A percentile compares a stretch with the other conserved stretches of the same genome.
Conservation (phyloP, 2,329 filamentous ascomycete genomes). For the Aspergillus novofumigatus region DNA sequence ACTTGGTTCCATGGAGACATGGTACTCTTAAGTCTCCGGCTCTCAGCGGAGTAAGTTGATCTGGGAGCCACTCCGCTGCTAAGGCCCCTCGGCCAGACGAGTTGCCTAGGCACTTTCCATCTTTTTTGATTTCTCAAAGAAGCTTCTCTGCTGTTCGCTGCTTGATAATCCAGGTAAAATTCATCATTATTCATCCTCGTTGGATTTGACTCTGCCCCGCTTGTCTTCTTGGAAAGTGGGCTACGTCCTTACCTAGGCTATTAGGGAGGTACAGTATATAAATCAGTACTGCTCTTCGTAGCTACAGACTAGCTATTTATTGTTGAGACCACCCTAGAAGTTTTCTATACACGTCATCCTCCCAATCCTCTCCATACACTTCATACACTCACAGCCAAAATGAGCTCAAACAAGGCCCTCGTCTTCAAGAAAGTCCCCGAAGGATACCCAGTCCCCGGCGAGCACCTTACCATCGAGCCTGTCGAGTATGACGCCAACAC, state of each 20-base stretch:
- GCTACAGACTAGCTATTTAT: background rate
- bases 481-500: constrained; percentile 60
- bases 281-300: background rate
- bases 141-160: constrained; percentile 22
- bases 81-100: background rate
- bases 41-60: background rate
- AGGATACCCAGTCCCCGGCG: constrained; percentile 63
- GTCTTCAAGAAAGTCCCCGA: constrained; percentile 67
- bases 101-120: background rate
- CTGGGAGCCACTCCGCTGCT: background rate
- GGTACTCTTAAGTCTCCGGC: background rate
- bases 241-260: background rate
- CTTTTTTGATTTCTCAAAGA: constrained; percentile 18
- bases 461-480: constrained; percentile 66
- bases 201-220: constrained; percentile 16
- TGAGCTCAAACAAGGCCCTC: constrained; percentile 64
- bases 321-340: background rate
- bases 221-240: background rate
- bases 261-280: background rate
- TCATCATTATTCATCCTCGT: background rate
- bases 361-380: background rate
- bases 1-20: background rate
- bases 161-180: constrained; percentile 18
- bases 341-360: too few species aligned
- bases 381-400: constrained; percentile 13